Conservation (phyloP, 2,329 filamentous ascomycete species). For the Pseudogymnoascus sp. region DNA sequence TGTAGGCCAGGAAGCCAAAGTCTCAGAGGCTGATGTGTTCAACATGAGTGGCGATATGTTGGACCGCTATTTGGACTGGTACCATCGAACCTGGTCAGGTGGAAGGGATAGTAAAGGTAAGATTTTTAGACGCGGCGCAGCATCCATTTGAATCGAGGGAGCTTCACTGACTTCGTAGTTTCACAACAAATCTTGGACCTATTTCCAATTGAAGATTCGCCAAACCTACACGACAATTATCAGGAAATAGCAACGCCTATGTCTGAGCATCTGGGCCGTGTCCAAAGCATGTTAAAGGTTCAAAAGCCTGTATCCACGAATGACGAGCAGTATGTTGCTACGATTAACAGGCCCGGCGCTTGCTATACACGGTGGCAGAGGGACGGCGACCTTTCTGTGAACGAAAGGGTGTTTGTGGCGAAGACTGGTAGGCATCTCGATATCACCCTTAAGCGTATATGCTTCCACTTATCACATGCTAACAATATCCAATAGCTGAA, state of each 20-base stretch:
- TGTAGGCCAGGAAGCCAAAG: constrained; percentile 41
- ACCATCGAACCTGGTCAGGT: constrained; percentile 56
- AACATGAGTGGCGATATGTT: constrained; percentile 53
- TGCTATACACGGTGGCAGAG: constrained; percentile 31
- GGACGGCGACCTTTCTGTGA: constrained; percentile 35
- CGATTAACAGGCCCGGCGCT: constrained; percentile 27
- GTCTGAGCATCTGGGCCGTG: constrained; percentile 18
- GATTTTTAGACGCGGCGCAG: constrained; percentile 7
- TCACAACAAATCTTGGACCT: constrained; percentile 28
- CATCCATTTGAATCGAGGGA: neutral
- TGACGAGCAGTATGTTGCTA: constrained; percentile 13
- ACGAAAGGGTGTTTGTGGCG: constrained; percentile 35
- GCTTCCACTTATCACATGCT: neutral
- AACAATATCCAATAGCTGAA: constrained; percentile 17
- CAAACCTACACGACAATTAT: constrained; percentile 17
- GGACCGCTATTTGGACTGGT: constrained; percentile 75
- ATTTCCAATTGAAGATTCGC: constrained; percentile 27
- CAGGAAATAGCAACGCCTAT: constrained; percentile 19
- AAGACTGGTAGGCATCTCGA: constrained; percentile 32
- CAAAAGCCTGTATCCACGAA: constrained; percentile 23
- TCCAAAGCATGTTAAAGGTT: constrained; percentile 21
- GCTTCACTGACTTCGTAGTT: constrained; percentile 20
- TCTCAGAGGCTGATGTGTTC: constrained; percentile 55
- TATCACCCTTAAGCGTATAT: neutral
- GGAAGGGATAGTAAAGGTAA: constrained; percentile 35